phyloP scores from a whole-genome alignment of 352 stramenopile genomes.

The Globisporangium splendens region DNA sequence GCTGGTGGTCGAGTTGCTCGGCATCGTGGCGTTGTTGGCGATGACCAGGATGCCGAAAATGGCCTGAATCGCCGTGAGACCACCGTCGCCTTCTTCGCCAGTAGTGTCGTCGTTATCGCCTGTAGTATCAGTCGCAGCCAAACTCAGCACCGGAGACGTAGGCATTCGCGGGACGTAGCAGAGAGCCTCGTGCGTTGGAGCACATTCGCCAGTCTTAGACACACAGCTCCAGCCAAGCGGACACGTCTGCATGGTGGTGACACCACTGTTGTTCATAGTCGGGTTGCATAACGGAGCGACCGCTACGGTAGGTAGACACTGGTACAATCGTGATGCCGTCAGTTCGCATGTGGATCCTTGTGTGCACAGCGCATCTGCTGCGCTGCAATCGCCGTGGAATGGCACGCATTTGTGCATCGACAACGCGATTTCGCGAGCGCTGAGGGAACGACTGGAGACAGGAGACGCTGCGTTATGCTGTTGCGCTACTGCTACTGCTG shows the following conservation, averaged over 20 bases:
- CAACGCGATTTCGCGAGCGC: not conserved
- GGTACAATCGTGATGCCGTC: not conserved
- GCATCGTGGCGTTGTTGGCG: constrained; percentile 6
- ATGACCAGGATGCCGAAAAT: constrained; percentile 37
- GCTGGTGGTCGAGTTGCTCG: too few relatives aligned
- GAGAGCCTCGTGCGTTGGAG: constrained; percentile 25
- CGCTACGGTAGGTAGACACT: constrained; percentile 22
- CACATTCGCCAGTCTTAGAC: constrained; percentile 15
- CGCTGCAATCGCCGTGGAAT: constrained; percentile 26
- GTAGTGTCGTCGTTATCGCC: constrained; percentile 11
- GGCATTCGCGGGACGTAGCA: constrained; percentile 25
- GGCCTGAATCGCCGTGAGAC: constrained; percentile 23
- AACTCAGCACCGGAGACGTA: constrained; percentile 11
- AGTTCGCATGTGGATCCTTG: constrained; percentile 27
- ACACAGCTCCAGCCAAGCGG: constrained; percentile 32
- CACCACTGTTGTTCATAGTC: too few relatives aligned
- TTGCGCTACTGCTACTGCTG: not conserved
- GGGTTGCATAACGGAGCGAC: constrained; percentile 8
- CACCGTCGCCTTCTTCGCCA: not conserved
- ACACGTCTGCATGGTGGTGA: constrained; percentile 9
- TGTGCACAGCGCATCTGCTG: constrained; percentile 21
- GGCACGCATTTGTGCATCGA: constrained; percentile 13
- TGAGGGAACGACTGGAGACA: not conserved
- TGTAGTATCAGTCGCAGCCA: constrained; percentile 19
- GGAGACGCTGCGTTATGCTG: not conserved